Evolutionary conservation across 2,329 filamentous ascomycete species (phyloP), one percentile per base, ranked within the genome.

Genomic region (Corniculantispora saksenae): DNA sequence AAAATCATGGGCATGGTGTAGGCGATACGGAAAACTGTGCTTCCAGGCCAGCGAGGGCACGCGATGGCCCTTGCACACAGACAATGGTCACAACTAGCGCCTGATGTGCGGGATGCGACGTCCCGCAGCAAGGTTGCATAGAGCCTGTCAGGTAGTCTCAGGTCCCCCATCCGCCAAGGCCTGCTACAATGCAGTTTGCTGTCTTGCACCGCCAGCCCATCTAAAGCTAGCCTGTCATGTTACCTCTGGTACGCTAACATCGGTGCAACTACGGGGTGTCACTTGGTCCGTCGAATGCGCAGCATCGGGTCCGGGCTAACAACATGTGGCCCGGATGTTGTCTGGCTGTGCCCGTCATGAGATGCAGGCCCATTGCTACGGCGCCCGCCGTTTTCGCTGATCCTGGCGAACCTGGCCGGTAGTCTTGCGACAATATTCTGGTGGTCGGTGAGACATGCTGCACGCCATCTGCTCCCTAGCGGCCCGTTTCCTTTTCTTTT

Each of bases 331-430:
- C 47, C 59, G 50, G 48, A 47, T 40, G 45, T 40, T 38, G 57
- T 45, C 57, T 40, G 35, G 57, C 48, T 17, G 38, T 19, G 15
- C 23, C 48, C 59, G 59, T 61, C 59, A 61, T 54, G 47, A 61
- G 59, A 54, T 61, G 19, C 48, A 45, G 10, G 9, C 57, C 57
- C 59, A 17, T 51, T 54, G 59, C 48, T 29, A 61, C 59, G 35
- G 35, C 35, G 10, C 48, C 59, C 10, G 43, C 56, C 43, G 25
- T 32, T 6, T 21, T 43, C 43, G 15, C 45, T 48, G 45, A 25
- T 23, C 45, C 21, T 48, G 45, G 21, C n/a, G 19, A 43, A 43
- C 8, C 38, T 43, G 38, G 17, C 38, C 38, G 9, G 17, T 10
- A 9, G 45, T 35, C 56, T 59, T 45, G 27, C 3, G n/a, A 38